Conservation (phyloP, 371 early-diverging fungal species). For the Mortierella sp. region DNA sequence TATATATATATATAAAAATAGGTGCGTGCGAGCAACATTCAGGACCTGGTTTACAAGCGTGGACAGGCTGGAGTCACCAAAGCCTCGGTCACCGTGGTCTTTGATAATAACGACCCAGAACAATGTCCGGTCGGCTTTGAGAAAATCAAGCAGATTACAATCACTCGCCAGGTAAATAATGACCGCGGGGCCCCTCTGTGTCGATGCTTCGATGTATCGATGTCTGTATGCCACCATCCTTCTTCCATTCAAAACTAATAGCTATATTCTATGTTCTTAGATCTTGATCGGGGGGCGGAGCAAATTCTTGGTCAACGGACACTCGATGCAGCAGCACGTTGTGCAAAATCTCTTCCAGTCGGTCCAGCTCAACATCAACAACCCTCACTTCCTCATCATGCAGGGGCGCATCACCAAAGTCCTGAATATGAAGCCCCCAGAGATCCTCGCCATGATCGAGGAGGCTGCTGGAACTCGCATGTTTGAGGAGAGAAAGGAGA, state of each 20-base stretch:
- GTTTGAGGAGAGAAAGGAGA: slow-evolving; percentile 98
- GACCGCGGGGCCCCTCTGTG: not conserved
- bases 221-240: too few species aligned
- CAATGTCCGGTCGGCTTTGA: slow-evolving; percentile 95
- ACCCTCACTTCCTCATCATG: slow-evolving; percentile 99
- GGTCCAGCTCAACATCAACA: slow-evolving; percentile 98
- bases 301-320: slow-evolving; percentile 97
- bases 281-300: slow-evolving; percentile 93
- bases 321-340: slow-evolving; percentile 90
- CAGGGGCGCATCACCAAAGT: slow-evolving; percentile 99
- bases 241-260: not conserved
- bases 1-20: too few species aligned
- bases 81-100: slow-evolving; percentile 97
- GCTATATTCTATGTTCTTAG: slow-evolving; percentile 50
- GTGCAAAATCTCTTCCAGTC: slow-evolving; percentile 95
- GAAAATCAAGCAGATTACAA: slow-evolving; percentile 86
- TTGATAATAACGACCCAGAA: slow-evolving; percentile 91
- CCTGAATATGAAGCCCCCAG: slow-evolving; percentile 98
- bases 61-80: slow-evolving; percentile 98
- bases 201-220: too few species aligned
- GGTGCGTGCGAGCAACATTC: slow-evolving; percentile 95
- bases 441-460: slow-evolving; percentile 97
- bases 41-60: slow-evolving; percentile 98
- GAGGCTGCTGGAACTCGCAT: slow-evolving; percentile 99
- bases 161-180: slow-evolving; percentile 91